A percentile compares a stretch with the other conserved stretches of the same genome.
Evolutionary conservation across 169 alveolate genomes (phyloP).

Genomic region (Plasmodium fragile): DNA sequence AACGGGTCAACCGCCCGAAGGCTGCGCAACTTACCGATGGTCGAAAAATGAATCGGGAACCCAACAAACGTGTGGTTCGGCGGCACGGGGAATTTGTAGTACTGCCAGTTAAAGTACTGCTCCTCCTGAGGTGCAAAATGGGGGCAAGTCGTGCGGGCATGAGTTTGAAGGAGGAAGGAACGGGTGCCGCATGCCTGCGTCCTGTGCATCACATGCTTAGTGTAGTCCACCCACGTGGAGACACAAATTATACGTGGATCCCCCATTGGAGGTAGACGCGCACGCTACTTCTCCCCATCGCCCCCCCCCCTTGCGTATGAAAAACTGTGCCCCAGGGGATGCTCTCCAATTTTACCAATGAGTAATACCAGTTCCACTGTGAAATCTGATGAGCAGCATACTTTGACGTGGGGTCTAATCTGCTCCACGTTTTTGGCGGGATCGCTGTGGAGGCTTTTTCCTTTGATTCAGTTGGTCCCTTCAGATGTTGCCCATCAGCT

Average conservation of each 20-base stretch:
- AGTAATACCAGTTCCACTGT: constrained; percentile 90
- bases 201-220: neutral
- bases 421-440: constrained; percentile 81
- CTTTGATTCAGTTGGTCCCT: constrained; percentile 12
- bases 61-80: constrained; percentile 90
- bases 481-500: constrained; percentile 62
- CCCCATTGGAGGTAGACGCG: neutral
- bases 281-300: neutral
- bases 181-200: neutral
- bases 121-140: constrained; percentile 80
- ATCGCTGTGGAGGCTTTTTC: constrained; percentile 21
- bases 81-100: constrained; percentile 86
- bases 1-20: neutral
- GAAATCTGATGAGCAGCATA: constrained; percentile 83
- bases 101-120: constrained; percentile 87
- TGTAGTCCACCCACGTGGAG: neutral
- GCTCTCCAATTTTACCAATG: constrained; percentile 47
- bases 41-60: constrained; percentile 90
- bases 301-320: neutral
- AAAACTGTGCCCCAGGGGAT: neutral
- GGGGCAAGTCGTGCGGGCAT: neutral
- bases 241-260: neutral
- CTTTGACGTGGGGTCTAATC: constrained; percentile 80
- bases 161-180: neutral
- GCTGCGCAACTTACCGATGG: constrained; percentile 46